A percentile compares a stretch with the other conserved stretches of the same genome.
Conservation (phyloP, 108 stramenopile genomes). For the Skeletonema marinoi region DNA sequence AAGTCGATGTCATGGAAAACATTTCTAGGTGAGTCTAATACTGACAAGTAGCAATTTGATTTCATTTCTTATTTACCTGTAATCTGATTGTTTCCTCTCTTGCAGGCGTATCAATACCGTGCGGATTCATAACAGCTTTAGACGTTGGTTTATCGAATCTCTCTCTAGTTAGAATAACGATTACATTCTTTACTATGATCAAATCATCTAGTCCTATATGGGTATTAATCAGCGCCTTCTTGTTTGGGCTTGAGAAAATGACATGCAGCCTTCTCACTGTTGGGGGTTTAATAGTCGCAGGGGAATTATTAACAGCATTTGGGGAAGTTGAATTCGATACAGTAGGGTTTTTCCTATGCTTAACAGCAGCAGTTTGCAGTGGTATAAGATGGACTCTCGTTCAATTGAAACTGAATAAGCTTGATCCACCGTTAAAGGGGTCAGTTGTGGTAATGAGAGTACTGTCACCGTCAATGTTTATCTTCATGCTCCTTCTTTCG, state of each 20-base stretch:
- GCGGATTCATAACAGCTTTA: slow-evolving; percentile 77
- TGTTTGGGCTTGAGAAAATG: slow-evolving; percentile 83
- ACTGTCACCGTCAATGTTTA: slow-evolving; percentile 80
- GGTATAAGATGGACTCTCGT: slow-evolving; percentile 89
- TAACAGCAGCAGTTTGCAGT: slow-evolving; percentile 64
- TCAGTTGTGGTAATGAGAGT: slow-evolving; percentile 84
- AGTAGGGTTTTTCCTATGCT: slow-evolving; percentile 73
- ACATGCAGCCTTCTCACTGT: slow-evolving; percentile 75
- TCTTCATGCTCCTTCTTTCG: slow-evolving; percentile 71
- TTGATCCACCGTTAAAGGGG: slow-evolving; percentile 85
- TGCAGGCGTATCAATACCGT: slow-evolving; percentile 67
- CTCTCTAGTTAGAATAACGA: slow-evolving; percentile 71
- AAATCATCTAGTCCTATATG: slow-evolving; percentile 87
- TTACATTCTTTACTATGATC: slow-evolving; percentile 91
- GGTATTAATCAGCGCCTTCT: slow-evolving; percentile 78
- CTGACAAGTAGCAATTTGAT: neutral
- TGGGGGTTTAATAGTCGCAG: slow-evolving; percentile 66
- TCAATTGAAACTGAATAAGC: slow-evolving; percentile 75
- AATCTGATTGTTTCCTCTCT: neutral
- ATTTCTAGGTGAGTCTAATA: slow-evolving; percentile 43
- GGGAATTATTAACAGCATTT: slow-evolving; percentile 80
- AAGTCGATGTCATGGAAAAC: slow-evolving; percentile 71
- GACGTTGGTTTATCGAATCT: slow-evolving; percentile 88
- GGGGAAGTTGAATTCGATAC: slow-evolving; percentile 65
- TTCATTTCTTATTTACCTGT: neutral